phyloP scores from a whole-genome alignment of 805 yeast species.

The Teunomyces kruisii region DNA sequence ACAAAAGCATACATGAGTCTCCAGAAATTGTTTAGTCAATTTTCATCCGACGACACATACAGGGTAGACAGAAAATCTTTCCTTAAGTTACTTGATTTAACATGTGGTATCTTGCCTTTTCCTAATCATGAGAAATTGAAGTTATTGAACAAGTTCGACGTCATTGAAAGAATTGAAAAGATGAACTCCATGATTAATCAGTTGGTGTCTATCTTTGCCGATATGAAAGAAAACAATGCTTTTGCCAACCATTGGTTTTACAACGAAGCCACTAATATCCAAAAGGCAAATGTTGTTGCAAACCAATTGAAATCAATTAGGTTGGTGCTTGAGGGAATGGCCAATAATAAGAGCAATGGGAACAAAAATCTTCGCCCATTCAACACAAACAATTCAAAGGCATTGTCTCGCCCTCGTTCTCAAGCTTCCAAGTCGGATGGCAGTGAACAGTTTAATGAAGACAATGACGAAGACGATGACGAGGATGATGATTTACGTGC shows the following conservation, averaged over 20 bases:
- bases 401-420: constrained; percentile 23
- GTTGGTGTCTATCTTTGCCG: constrained; percentile 38
- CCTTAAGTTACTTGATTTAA: constrained; percentile 38
- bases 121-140: constrained; percentile 42
- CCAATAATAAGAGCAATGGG: constrained; percentile 14
- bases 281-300: constrained; percentile 55
- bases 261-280: constrained; percentile 49
- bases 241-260: constrained; percentile 47
- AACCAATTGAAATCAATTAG: constrained; percentile 55
- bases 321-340: constrained; percentile 47
- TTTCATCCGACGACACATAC: constrained; percentile 12
- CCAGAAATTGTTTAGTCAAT: constrained; percentile 32
- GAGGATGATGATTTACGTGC: constrained; percentile 44
- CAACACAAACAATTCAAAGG: constrained; percentile 25
- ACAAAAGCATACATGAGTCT: constrained; percentile 43
- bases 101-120: constrained; percentile 52
- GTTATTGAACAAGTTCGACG: constrained; percentile 33
- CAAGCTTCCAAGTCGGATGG: constrained; percentile 11
- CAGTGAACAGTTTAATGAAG: constrained; percentile 4
- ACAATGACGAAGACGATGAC: constrained; percentile 34
- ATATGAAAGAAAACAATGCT: constrained; percentile 29
- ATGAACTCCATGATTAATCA: constrained; percentile 31
- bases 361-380: constrained; percentile 18
- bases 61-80: constrained; percentile 10
- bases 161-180: constrained; percentile 31